Evolutionary conservation across 176 grass and related monocot species (phyloP), one percentile per base, ranked within the genome.

Genomic region (Carex scoparia): DNA sequence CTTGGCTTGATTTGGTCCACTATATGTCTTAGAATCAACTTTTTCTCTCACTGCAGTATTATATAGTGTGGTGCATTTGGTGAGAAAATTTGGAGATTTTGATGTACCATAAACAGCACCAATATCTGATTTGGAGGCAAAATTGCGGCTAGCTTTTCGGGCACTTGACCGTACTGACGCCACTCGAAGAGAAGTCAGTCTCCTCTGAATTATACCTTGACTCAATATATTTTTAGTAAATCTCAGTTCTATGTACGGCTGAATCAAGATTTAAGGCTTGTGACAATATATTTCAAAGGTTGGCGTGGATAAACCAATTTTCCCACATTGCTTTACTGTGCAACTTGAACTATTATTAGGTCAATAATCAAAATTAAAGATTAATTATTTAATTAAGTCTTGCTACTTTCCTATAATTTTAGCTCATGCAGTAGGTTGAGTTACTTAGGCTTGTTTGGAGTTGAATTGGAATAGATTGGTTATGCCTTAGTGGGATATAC

Each of bases 1-100:
- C 79, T 81, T 90, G 61, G 81, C 37, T 87, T 84, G 90, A 46
- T 88, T 92, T 78, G 68, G 85, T 65, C 46, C 86, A 54, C 57
- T 80, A 82, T 86, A 86, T 88, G 87, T 90, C 16, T 79, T 65
- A 19, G 66, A 88, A 51, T 77, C 67, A 84, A 71, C 86, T 80
- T 88, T 82, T 74, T 84, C 80, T 35, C 56, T 57, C 44, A 65
- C 57, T 81, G 44, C 80, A 51, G 8, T 42, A 3, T 63, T 74
- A 89, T 70, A n/a, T 56, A 80, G 46, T 14, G 37, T 85, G 38
- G 56, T 68, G 81, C 69, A 83, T 67, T 64, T 69, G 81, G 46
- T 65, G 59, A 63, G 15, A 65, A 81, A 16, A 27, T 15, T 65
- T 81, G 33, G 35, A 83, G 38, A 67, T 83, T 67, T 83, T 53